These are phyloP conservation scores for Chaetomium sp. DNA, from an alignment of 2,329 filamentous ascomycete genomes.

Conservation along the genomic window DNA sequence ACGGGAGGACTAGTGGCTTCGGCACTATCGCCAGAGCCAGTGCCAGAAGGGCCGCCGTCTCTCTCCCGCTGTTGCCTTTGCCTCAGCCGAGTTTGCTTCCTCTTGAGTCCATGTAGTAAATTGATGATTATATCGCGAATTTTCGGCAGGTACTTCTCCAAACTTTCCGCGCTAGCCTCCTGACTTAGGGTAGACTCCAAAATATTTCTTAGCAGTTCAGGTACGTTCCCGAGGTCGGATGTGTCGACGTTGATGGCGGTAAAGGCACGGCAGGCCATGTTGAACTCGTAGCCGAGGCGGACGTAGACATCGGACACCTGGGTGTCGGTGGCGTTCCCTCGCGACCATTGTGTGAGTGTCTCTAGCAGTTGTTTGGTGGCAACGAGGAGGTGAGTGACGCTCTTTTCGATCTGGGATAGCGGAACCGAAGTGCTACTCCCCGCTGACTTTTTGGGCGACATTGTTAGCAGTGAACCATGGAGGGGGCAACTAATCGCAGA, in stretches of 20 bases:
- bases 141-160: slow-evolving; percentile 89
- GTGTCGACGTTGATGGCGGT: slow-evolving; percentile 97
- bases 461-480: slow-evolving; percentile 33
- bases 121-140: slow-evolving; percentile 99
- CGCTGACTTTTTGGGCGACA: slow-evolving; percentile 39
- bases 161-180: slow-evolving; percentile 88
- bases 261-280: slow-evolving; percentile 96
- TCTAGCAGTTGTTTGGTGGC: slow-evolving; percentile 97
- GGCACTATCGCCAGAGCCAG: slow-evolving; percentile 29
- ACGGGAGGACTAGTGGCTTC: slow-evolving; percentile 45
- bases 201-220: slow-evolving; percentile 85
- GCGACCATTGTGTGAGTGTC: slow-evolving; percentile 96
- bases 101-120: slow-evolving; percentile 89
- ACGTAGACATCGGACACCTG: slow-evolving; percentile 99
- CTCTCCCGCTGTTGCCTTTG: slow-evolving; percentile 63
- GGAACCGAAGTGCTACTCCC: slow-evolving; percentile 64
- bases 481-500: neutral
- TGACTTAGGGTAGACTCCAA: slow-evolving; percentile 95
- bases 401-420: slow-evolving; percentile 97
- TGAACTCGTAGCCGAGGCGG: slow-evolving; percentile 96
- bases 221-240: slow-evolving; percentile 89
- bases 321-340: slow-evolving; percentile 84
- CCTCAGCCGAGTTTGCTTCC: slow-evolving; percentile 88
- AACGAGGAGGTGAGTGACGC: slow-evolving; percentile 94
- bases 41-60: slow-evolving; percentile 44